Evolutionary conservation across 2,329 filamentous ascomycete species (phyloP).

Genomic region (Alternaria ethzedia): DNA sequence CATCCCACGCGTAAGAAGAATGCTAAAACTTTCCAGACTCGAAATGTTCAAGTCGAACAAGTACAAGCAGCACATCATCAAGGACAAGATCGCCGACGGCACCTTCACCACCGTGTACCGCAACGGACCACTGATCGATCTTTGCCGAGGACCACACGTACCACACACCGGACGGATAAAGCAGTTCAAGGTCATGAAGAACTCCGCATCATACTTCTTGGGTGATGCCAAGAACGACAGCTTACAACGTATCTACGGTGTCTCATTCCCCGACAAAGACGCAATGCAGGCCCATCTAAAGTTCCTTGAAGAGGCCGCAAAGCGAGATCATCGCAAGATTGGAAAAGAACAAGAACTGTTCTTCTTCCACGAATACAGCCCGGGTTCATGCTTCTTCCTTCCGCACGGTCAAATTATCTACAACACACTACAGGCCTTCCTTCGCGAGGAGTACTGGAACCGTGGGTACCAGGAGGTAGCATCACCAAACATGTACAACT

Average conservation of each 20-base stretch:
- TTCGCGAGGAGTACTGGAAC: slow-evolving; percentile 88
- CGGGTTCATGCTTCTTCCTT: slow-evolving; percentile 89
- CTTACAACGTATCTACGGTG: slow-evolving; percentile 93
- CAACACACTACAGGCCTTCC: slow-evolving; percentile 81
- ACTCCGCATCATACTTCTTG: slow-evolving; percentile 86
- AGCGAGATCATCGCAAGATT: slow-evolving; percentile 92
- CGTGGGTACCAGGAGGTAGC: slow-evolving; percentile 95
- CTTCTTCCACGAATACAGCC: slow-evolving; percentile 94
- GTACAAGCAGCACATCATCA: slow-evolving; percentile 98
- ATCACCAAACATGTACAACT: slow-evolving; percentile 96
- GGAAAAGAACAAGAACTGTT: slow-evolving; percentile 96
- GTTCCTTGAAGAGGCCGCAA: slow-evolving; percentile 96
- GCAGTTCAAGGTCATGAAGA: slow-evolving; percentile 92
- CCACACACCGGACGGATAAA: slow-evolving; percentile 93
- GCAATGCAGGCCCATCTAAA: slow-evolving; percentile 90
- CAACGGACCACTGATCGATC: slow-evolving; percentile 90
- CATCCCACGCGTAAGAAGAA: not conserved
- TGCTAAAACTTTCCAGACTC: slow-evolving; percentile 50
- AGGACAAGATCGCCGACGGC: slow-evolving; percentile 86
- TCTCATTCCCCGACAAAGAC: slow-evolving; percentile 98
- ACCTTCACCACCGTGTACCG: slow-evolving; percentile 93
- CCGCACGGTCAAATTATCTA: slow-evolving; percentile 93
- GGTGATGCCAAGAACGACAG: slow-evolving; percentile 94
- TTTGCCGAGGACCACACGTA: slow-evolving; percentile 94
- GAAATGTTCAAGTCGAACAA: slow-evolving; percentile 99